Evolutionary conservation across 768 basidiomycete species (phyloP).

Genomic region (Naganishia kalamii): DNA sequence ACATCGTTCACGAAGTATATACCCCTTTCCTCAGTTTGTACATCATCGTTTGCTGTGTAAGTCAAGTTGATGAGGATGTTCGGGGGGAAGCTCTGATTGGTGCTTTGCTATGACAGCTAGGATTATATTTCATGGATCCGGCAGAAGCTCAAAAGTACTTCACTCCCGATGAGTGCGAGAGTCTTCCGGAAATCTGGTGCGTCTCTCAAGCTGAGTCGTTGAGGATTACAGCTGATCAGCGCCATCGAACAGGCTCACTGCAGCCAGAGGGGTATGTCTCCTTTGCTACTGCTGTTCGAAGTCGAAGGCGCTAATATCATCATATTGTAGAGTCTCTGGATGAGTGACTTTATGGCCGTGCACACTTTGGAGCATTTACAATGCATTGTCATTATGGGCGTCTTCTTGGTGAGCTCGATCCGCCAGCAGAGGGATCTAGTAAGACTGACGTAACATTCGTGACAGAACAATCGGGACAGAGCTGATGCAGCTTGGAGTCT

Average conservation of each 20-base stretch:
- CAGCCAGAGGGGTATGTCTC: constrained; percentile 16
- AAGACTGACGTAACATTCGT: not conserved
- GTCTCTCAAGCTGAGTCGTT: constrained; percentile 29
- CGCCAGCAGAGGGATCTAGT: not conserved
- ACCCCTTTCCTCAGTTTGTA: constrained; percentile 44
- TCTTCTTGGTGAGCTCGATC: constrained; percentile 38
- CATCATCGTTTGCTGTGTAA: constrained; percentile 40
- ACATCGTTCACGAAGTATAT: constrained; percentile 38
- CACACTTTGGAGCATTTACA: constrained; percentile 45
- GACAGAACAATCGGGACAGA: constrained; percentile 46
- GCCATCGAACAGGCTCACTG: not conserved
- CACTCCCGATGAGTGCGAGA: constrained; percentile 37
- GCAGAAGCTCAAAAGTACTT: constrained; percentile 38
- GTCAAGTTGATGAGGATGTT: constrained; percentile 18
- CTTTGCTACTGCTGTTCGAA: not conserved
- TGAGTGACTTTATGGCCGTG: constrained; percentile 41
- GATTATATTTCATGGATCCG: constrained; percentile 44
- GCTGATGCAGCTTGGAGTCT: constrained; percentile 46
- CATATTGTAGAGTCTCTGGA: constrained; percentile 33
- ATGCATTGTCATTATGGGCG: constrained; percentile 37
- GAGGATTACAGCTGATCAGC: not conserved
- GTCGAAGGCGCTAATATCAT: not conserved
- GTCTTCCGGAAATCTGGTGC: constrained; percentile 42
- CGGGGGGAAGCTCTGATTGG: not conserved
- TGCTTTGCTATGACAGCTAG: constrained; percentile 30